Evolutionary conservation across 2,329 filamentous ascomycete genomes (phyloP).

Genomic region (Pseudogymnoascus sp.): DNA sequence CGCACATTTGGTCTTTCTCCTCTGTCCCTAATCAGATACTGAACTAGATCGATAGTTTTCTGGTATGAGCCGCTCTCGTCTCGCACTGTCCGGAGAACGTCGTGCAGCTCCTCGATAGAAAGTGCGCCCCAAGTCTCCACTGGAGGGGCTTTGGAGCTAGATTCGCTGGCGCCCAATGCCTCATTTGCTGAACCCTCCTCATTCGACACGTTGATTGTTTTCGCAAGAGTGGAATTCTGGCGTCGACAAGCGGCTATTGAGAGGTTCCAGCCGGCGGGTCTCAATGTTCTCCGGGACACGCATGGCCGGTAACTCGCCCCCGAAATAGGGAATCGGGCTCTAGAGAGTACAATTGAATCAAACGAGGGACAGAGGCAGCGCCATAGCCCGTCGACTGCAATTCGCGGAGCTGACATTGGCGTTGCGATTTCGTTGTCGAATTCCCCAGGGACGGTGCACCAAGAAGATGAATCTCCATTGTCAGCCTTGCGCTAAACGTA

Average conservation of each 20-base stretch:
- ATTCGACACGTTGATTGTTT: background rate
- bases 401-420: conserved; percentile 29
- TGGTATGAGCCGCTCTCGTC: conserved; percentile 32
- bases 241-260: background rate
- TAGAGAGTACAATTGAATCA: conserved; percentile 34
- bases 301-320: background rate
- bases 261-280: background rate
- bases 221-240: background rate
- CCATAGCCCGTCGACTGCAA: conserved; percentile 52
- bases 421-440: conserved; percentile 5
- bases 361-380: conserved; percentile 54
- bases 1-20: conserved; percentile 46
- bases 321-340: background rate
- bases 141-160: background rate
- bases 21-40: conserved; percentile 51
- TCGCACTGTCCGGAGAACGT: conserved; percentile 37
- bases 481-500: background rate
- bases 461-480: background rate
- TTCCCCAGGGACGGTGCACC: background rate
- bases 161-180: background rate
- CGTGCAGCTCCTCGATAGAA: conserved; percentile 37
- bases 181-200: background rate
- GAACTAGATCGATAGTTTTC: conserved; percentile 41
- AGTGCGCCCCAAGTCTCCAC: conserved; percentile 22
- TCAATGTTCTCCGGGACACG: background rate